Base-by-base conservation (phyloP, 106 monocot genomes). In the Dendrobium officinale region DNA sequence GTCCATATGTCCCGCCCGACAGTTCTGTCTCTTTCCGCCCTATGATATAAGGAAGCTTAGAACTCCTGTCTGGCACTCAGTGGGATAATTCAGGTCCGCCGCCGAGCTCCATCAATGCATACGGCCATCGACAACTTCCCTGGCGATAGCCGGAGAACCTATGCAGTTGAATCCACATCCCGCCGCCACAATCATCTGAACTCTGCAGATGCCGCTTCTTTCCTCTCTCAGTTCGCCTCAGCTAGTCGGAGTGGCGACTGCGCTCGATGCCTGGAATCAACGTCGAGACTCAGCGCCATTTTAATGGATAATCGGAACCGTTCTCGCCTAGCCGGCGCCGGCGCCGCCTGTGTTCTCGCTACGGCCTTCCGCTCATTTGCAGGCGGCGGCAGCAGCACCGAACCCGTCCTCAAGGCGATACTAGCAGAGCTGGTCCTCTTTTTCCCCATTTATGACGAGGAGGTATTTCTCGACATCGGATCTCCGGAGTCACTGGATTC, bases 361-460 rank as follows among this genome's bases (percentile, higher is more conserved):
- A 26, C 41, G 0, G 40, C 84, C 9, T 89, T 89, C 74, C 40
- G 48, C 13, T 55, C 18, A 11, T 73, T 84, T n/a, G 79, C 89
- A 31, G 20, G 45, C 31, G 73, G 41, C 17, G 73, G 15, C 18
- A 49, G 77, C 5, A 2, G 24, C 7, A 37, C 37, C 37, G 72
- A 61, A 9, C 68, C 7, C 55, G 73, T 77, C 16, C 47, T 80
- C 20, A 84, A 87, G 64, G 87, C 87, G 79, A 89, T 93, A 13
- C 47, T 93, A 6, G 77, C 85, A 20, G 79, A 81, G 22, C 67
- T 85, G 33, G 47, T 59, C 6, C 16, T 31, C 22, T 76, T 90
- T 22, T 79, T 79, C 54, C 87, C 89, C 4, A 82, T 93, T n/a
- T 82, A 85, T 27, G 79, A 84, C 42, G 87, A 81, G 42, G 77